These are phyloP conservation scores for Umbelopsis isabellina DNA, from an alignment of 192 early-diverging fungal genomes.

Conservation along the genomic window DNA sequence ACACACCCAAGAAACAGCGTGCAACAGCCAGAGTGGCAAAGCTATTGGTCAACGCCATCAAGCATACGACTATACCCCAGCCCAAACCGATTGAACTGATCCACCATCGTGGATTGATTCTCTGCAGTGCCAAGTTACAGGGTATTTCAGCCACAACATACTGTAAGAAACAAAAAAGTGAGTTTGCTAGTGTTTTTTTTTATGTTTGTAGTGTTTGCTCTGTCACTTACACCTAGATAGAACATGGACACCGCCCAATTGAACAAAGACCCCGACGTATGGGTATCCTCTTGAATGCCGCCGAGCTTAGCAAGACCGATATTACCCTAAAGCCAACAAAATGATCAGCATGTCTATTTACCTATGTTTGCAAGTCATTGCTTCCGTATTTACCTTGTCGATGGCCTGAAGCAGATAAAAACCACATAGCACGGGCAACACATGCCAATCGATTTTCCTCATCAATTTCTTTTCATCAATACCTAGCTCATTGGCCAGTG, in stretches of 20 bases:
- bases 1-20: slow-evolving; percentile 35
- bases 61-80: slow-evolving; percentile 14
- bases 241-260: slow-evolving; percentile 29
- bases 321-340: slow-evolving; percentile 6
- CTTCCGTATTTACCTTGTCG: slow-evolving; percentile 20
- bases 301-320: slow-evolving; percentile 33
- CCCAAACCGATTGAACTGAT: slow-evolving; percentile 3
- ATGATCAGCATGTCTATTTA: too few relatives aligned
- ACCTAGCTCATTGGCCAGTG: slow-evolving; percentile 10
- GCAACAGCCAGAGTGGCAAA: slow-evolving; percentile 22
- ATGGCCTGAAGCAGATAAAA: slow-evolving; percentile 31
- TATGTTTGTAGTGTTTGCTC: too few relatives aligned
- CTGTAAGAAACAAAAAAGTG: neutral
- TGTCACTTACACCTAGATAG: slow-evolving; percentile 11
- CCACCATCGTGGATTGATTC: slow-evolving; percentile 17
- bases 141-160: slow-evolving; percentile 21
- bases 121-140: slow-evolving; percentile 10
- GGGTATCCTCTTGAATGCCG: slow-evolving; percentile 23
- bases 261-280: slow-evolving; percentile 23
- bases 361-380: neutral
- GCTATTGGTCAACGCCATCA: slow-evolving; percentile 21
- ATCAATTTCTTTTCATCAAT: slow-evolving; percentile 24
- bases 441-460: slow-evolving; percentile 27
- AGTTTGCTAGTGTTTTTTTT: too few relatives aligned
- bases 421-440: slow-evolving; percentile 25